Conservation (phyloP, 805 yeast species). For the Myxozyma geophila region DNA sequence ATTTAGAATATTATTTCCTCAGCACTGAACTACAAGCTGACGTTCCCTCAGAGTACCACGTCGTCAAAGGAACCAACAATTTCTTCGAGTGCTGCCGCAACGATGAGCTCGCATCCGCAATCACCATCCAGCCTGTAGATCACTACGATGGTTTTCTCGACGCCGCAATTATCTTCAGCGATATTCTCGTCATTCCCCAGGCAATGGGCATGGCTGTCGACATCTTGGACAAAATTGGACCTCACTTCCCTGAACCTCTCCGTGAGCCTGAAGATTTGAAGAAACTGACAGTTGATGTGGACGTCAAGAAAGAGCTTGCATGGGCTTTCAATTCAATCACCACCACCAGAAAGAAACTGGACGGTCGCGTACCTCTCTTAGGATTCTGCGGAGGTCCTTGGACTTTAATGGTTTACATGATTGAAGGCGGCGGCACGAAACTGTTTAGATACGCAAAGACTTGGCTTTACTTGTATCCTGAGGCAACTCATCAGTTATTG, state of each 20-base stretch:
- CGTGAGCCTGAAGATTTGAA: slow-evolving; percentile 70
- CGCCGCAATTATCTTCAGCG: slow-evolving; percentile 96
- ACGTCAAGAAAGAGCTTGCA: slow-evolving; percentile 74
- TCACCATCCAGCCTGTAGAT: slow-evolving; percentile 93
- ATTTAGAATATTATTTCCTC: too few species aligned
- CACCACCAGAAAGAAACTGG: slow-evolving; percentile 79
- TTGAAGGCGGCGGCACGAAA: slow-evolving; percentile 89
- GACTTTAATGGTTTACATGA: slow-evolving; percentile 95
- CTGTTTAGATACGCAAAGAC: slow-evolving; percentile 88
- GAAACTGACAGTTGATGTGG: slow-evolving; percentile 62
- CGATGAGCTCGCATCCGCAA: slow-evolving; percentile 89
- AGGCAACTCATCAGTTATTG: slow-evolving; percentile 69
- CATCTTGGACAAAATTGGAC: slow-evolving; percentile 94
- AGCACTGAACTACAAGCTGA: too few species aligned
- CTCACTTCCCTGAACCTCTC: slow-evolving; percentile 86
- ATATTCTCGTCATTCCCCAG: slow-evolving; percentile 94
- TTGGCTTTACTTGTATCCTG: slow-evolving; percentile 85
- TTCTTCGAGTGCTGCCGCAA: slow-evolving; percentile 95
- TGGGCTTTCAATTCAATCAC: slow-evolving; percentile 97
- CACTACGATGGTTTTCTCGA: slow-evolving; percentile 88
- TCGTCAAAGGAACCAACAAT: slow-evolving; percentile 81
- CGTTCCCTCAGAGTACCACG: slow-evolving; percentile 67
- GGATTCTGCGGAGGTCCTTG: slow-evolving; percentile 99
- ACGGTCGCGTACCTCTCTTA: slow-evolving; percentile 89
- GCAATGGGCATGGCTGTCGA: slow-evolving; percentile 96